Evolutionary conservation across 768 basidiomycete genomes (phyloP).

Genomic region (Coprinopsis cinerea): DNA sequence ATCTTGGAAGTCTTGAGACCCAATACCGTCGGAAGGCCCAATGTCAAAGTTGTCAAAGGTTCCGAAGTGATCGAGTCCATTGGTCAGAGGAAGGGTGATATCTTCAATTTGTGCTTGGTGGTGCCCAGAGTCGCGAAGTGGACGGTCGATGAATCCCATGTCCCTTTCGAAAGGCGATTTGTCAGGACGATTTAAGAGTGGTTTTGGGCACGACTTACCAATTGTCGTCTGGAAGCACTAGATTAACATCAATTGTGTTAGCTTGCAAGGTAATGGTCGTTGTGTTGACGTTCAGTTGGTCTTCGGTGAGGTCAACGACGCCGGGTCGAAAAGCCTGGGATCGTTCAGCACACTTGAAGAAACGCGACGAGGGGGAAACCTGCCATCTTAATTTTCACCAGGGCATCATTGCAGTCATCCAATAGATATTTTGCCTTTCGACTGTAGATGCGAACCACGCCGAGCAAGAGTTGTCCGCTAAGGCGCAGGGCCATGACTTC

Average conservation of each 20-base stretch:
- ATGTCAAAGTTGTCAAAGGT: constrained; percentile 70
- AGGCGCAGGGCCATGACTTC: constrained; percentile 92
- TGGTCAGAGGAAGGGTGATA: constrained; percentile 77
- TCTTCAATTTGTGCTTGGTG: constrained; percentile 83
- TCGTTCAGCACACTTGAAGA: background rate
- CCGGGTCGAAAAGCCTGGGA: constrained; percentile 88
- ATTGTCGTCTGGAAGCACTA: constrained; percentile 73
- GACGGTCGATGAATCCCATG: constrained; percentile 68
- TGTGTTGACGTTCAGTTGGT: constrained; percentile 80
- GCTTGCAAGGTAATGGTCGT: constrained; percentile 85
- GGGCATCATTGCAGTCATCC: constrained; percentile 96
- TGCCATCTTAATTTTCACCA: constrained; percentile 94
- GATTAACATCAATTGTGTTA: constrained; percentile 72
- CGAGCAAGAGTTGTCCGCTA: constrained; percentile 94
- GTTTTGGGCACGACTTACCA: too few relatives aligned
- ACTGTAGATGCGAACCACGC: constrained; percentile 96
- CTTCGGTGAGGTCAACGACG: constrained; percentile 93
- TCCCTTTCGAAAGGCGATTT: too few relatives aligned
- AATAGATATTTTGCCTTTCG: constrained; percentile 96
- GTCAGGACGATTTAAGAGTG: too few relatives aligned
- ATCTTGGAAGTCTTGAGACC: constrained; percentile 73
- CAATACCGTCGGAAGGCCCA: constrained; percentile 76
- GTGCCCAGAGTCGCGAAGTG: constrained; percentile 60
- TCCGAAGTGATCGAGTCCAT: constrained; percentile 65
- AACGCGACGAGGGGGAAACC: background rate